Conservation (phyloP, 176 grass and related monocot genomes). For the Raddia distichophylla region DNA sequence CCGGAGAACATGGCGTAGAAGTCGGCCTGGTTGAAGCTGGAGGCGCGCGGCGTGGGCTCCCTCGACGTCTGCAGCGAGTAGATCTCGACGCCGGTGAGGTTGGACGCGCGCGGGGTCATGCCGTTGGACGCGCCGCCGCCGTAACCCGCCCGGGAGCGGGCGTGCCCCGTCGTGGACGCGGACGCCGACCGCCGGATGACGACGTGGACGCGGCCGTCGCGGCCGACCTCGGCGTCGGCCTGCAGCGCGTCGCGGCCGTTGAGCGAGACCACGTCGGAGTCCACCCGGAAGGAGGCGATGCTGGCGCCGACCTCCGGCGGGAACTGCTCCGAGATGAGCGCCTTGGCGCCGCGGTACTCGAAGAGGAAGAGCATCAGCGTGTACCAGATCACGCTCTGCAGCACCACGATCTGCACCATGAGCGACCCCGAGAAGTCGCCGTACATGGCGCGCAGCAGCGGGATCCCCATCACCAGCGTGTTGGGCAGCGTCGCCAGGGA, state of each 20-base stretch:
- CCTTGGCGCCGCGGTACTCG: constrained; percentile 97
- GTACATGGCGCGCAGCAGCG: constrained; percentile 93
- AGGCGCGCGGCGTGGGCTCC: constrained; percentile 85
- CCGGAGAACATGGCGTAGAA: constrained; percentile 97
- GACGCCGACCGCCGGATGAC: constrained; percentile 53
- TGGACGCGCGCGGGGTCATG: constrained; percentile 90
- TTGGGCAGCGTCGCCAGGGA: constrained; percentile 94
- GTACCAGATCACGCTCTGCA: constrained; percentile 99
- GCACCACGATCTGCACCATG: constrained; percentile 97
- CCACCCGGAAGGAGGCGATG: constrained; percentile 90
- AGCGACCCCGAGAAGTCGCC: constrained; percentile 85
- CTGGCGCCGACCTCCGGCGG: constrained; percentile 79
- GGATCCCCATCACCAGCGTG: constrained; percentile 99
- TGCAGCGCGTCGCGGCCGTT: constrained; percentile 85
- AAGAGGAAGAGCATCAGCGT: constrained; percentile 99
- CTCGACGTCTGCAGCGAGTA: constrained; percentile 93
- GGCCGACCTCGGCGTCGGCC: constrained; percentile 89
- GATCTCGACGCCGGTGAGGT: constrained; percentile 96
- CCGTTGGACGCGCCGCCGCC: constrained; percentile 55
- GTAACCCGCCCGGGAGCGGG: constrained; percentile 46
- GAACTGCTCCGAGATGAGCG: constrained; percentile 98
- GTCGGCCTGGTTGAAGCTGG: constrained; percentile 99
- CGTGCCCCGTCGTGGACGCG: constrained; percentile 55
- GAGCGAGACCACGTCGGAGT: constrained; percentile 94
- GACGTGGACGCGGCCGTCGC: constrained; percentile 73